Evolutionary conservation across 768 basidiomycete species (phyloP), one percentile per base, ranked within the genome.

Genomic region (Mycena pura): DNA sequence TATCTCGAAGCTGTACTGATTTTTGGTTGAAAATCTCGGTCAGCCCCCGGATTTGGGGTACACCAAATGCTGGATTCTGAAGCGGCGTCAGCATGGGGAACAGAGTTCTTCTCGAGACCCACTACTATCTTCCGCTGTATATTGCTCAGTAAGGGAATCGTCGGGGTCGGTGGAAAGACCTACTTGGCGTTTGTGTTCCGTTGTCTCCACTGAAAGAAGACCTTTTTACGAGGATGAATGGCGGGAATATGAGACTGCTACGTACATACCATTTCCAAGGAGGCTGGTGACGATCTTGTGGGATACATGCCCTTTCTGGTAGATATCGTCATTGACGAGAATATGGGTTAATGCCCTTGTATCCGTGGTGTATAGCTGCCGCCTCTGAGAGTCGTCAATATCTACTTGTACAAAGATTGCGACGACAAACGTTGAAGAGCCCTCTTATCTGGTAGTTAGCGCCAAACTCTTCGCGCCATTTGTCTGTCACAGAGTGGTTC

Each of bases 51-150:
- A 81, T 72, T 53, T 80, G 79, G 0, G 69, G 68, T 1, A 76
- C 73, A 5, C 80, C 77, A 36, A 81, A 81, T 2, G 78, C 77
- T 6, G 80, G 80, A 55, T 80, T 81, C 80, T 78, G 43, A 10
- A n/a, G n/a, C n/a, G n/a, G n/a, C n/a, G n/a, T n/a, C n/a, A n/a
- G n/a, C n/a, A n/a, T n/a, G n/a, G n/a, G n/a, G n/a, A n/a, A n/a
- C n/a, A n/a, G n/a, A n/a, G n/a, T n/a, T n/a, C n/a, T n/a, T n/a
- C n/a, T n/a, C n/a, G 10, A 48, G 7, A 48, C 47, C 5, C 15
- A 60, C 58, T 1, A 47, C 2, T 25, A 61, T 54, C n/a, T 53
- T 52, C 11, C n/a, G n/a, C n/a, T n/a, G n/a, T n/a, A n/a, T n/a
- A n/a, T n/a, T n/a, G n/a, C n/a, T n/a, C n/a, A n/a, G n/a, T n/a